Evolutionary conservation across 768 basidiomycete species (phyloP).

Genomic region (Mrakia frigida): DNA sequence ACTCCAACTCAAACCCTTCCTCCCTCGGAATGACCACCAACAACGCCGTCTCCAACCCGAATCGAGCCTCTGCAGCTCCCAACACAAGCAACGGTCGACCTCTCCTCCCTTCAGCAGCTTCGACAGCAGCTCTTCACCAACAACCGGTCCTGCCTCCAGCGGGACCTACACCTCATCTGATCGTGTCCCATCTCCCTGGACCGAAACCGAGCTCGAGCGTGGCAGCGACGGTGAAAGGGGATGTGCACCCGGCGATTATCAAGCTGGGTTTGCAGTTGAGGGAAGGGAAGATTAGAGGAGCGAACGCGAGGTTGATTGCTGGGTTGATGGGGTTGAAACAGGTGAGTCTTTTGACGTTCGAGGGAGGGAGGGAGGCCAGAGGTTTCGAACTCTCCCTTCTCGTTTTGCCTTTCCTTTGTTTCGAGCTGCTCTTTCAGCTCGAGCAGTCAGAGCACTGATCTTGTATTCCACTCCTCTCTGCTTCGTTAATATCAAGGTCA

Average conservation of each 20-base stretch:
- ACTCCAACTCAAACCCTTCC: background rate
- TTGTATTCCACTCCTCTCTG: background rate
- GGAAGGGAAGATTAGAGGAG: constrained; percentile 85
- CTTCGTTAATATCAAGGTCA: constrained; percentile 58
- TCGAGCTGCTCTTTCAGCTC: background rate
- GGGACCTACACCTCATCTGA: constrained; percentile 26
- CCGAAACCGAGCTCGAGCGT: constrained; percentile 21
- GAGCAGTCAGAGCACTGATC: background rate
- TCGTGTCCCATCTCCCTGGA: constrained; percentile 26
- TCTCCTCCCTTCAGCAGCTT: background rate
- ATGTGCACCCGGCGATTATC: constrained; percentile 84
- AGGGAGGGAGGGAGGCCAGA: background rate
- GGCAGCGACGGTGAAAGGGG: constrained; percentile 53
- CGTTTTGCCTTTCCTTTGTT: too few relatives aligned
- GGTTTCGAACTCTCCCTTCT: too few relatives aligned
- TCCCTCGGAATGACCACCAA: background rate
- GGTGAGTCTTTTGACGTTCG: constrained; percentile 52
- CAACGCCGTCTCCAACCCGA: constrained; percentile 14
- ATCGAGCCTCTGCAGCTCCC: background rate
- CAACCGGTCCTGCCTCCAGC: background rate
- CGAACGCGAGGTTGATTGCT: constrained; percentile 92
- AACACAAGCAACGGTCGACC: constrained; percentile 5
- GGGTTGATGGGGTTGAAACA: constrained; percentile 86
- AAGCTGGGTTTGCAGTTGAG: constrained; percentile 84
- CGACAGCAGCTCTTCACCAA: background rate